Base-by-base conservation (phyloP, 139 green algal species). In the Yamagishiella unicocca region DNA sequence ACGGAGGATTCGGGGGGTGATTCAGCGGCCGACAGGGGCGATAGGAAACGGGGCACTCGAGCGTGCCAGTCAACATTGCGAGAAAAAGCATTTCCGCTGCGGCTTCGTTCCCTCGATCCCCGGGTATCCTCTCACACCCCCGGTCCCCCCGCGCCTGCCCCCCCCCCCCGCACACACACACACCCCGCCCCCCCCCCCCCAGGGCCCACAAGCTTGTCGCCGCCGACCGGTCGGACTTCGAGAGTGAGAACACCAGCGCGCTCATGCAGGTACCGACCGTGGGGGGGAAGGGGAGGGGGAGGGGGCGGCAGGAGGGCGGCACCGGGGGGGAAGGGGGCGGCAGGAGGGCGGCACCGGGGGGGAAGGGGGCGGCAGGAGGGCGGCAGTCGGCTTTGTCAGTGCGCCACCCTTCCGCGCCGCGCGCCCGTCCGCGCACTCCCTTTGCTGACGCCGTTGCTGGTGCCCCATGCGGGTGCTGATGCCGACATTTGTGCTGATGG, bases 191-290 rank as follows among this genome's bases (percentile, higher is more conserved):
- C 42, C 40, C 35, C 25, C 21, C 43, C 33, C 33, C 7, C 31
- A 83, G 75, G 33, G 75, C 75, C 22, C n/a, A 43, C 54, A 70
- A 71, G 27, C 77, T 84, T 38, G 77, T 75, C 4, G 40, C 42
- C 14, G 42, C 29, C 17, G 79, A 85, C 61, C 29, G 19, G 2
- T 37, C 40, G 17, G 79, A 55, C 17, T 85, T 76, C 42, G 19
- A 45, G 38, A 4, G 2, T 0, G 61, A 76, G 5, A 85, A 85
- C 61, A 42, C 4, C 25, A 58, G 35, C 10, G 55, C 77, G 2
- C 77, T 84, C 31, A 45, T 50, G 75, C 50, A 68, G 75, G 45
- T 81, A 9, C 14, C 17, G 9, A 9, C 61, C 21, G 12, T 12
- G 19, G 53, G 53, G n/a, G n/a, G n/a, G n/a, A n/a, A n/a, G n/a